These are phyloP conservation scores for Borovskyia barvae DNA, from an alignment of 208 protist species.

Conservation along the genomic window DNA sequence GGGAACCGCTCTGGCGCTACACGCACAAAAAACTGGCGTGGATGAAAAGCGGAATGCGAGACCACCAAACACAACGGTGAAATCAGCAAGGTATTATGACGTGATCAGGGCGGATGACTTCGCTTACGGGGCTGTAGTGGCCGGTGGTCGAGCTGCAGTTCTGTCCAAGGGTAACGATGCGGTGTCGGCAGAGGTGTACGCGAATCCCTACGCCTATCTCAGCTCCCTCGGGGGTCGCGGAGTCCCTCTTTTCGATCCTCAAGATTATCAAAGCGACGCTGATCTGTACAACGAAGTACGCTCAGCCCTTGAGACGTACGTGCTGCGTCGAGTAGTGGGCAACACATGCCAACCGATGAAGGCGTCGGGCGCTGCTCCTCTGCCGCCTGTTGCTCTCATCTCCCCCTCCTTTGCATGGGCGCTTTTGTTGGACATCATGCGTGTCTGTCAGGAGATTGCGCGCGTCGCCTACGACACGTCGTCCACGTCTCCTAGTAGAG, in stretches of 20 bases:
- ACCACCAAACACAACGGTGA: not conserved
- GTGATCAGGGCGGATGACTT: slow-evolving; percentile 53
- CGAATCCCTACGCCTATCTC: not conserved
- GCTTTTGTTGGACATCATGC: slow-evolving; percentile 64
- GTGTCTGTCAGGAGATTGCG: slow-evolving; percentile 55
- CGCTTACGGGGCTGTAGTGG: not conserved
- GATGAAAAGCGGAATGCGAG: not conserved
- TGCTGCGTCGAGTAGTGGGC: slow-evolving; percentile 50
- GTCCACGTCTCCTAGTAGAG: slow-evolving; percentile 3
- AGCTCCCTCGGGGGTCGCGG: slow-evolving; percentile 8
- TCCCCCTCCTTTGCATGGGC: slow-evolving; percentile 54
- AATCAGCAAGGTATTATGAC: too few relatives aligned
- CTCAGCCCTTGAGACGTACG: slow-evolving; percentile 63
- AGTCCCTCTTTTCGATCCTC: slow-evolving; percentile 25
- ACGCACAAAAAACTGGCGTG: not conserved
- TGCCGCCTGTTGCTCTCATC: slow-evolving; percentile 21
- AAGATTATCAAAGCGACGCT: slow-evolving; percentile 24
- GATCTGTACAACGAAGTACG: slow-evolving; percentile 52
- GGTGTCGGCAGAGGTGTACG: slow-evolving; percentile 15
- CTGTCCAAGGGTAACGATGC: not conserved
- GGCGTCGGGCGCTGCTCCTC: not conserved
- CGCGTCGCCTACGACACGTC: slow-evolving; percentile 28
- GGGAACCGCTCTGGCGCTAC: too few relatives aligned
- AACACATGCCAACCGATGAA: not conserved
- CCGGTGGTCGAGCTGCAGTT: too few relatives aligned